Conservation (phyloP, 208 protist genomes). For the Balamuthia mandrillaris region DNA sequence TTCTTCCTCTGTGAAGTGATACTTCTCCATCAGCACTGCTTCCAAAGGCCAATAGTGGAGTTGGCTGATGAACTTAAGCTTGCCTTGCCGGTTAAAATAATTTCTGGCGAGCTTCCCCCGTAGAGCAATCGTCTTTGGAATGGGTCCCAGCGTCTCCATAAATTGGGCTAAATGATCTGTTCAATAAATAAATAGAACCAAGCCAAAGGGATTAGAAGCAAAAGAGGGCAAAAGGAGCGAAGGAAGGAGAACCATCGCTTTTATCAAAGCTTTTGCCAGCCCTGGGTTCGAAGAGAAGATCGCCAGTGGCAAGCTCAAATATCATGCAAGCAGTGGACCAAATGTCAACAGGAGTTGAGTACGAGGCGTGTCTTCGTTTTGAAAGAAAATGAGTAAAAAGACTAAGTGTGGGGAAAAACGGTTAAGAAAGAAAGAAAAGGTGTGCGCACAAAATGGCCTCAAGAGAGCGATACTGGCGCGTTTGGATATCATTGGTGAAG, state of each 20-base stretch:
- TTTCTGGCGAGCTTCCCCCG: constrained; percentile 49
- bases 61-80: constrained; percentile 59
- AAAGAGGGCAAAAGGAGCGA: not conserved
- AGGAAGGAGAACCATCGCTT: constrained; percentile 64
- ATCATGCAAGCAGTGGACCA: constrained; percentile 74
- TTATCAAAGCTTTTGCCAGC: constrained; percentile 76
- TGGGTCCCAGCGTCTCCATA: constrained; percentile 85
- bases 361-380: constrained; percentile 43
- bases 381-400: not conserved
- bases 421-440: not conserved
- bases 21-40: constrained; percentile 83
- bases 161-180: constrained; percentile 88
- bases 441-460: constrained; percentile 74
- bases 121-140: constrained; percentile 70
- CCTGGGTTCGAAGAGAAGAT: constrained; percentile 84
- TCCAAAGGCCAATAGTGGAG: constrained; percentile 73
- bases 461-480: constrained; percentile 81
- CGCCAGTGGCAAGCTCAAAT: constrained; percentile 83
- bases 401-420: not conserved
- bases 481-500: constrained; percentile 90
- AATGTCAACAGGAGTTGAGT: constrained; percentile 76
- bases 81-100: constrained; percentile 78
- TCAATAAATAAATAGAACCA: not conserved
- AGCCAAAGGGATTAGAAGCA: not conserved
- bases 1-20: constrained; percentile 83